Base-by-base conservation (phyloP, 1,139 yeast species). In the Yamadazyma mexicana region DNA sequence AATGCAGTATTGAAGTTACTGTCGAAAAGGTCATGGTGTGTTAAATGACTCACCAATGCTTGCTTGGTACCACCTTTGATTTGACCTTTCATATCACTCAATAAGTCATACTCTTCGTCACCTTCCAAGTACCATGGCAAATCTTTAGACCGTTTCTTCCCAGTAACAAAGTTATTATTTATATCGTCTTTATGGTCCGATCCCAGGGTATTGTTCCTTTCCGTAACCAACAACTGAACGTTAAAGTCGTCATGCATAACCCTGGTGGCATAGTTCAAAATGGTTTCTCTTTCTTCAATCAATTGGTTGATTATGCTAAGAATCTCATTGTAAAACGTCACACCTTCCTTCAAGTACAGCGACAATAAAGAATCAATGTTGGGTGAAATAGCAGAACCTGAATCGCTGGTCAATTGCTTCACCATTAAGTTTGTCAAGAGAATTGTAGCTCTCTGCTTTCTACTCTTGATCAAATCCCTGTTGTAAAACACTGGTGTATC, bases 51-150 rank as follows among this genome's bases (percentile, higher is more conserved):
- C 10, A 92, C 75, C 40, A 92, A 65, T 0, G 96, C 96, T 39
- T 77, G 81, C 42, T 81, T 77, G 0, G 95, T 82, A 5, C 98
- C 98, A 34, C 97, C 98, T 55, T 85, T 84, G 37, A 91, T 75
- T 37, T 73, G 73, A 2, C 92, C 94, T 46, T 81, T 81, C 30
- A 79, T 67, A 50, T 89, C 95, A 51, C 81, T 81, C 18, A 87
- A 69, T 43, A 91, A 66, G 45, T 82, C 87, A 46, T 70, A 79
- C 47, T 87, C 95, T 40, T 81, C 82, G 49, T 87, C 95, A 23
- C 88, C 81, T 46, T 80, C 87, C 52, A 89, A 64, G 56, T 74
- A 88, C 96, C 96, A 89, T 1, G 95, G 94, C 2, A 70, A 59
- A 47, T 78, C 79, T 16, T 51, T 60, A 12, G 59, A 49, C 31